Base-by-base conservation (phyloP, 768 basidiomycete genomes). In the Pleurotus tuber-regium region DNA sequence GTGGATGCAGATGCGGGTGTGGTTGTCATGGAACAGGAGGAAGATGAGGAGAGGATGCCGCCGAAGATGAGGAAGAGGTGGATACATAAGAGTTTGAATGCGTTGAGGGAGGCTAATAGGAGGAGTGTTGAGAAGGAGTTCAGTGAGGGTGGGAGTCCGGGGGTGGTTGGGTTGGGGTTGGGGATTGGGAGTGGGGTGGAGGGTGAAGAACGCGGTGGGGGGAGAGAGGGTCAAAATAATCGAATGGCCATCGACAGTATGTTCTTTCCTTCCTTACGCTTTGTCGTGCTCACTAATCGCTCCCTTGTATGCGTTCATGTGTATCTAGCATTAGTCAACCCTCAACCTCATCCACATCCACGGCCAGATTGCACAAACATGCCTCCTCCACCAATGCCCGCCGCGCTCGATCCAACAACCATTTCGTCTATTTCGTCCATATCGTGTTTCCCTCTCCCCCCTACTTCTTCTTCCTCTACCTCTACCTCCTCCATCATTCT, bases 1-100 rank as follows among this genome's bases (percentile, higher is more conserved):
- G 9, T 39, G 28, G 44, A 31, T 12, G 52, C 14, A 24, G 54
- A 16, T 14, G 60, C 59, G 35, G 65, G 51, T 23, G 38, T 60
- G 58, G 65, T 61, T 30, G 58, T 55, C n/a, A n/a, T n/a, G n/a
- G n/a, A n/a, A n/a, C n/a, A n/a, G 57, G 62, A 59, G 33, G 4
- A 50, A 24, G 48, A 51, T 31, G 71, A 75, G 50, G 73, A 73
- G 9, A 66, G 65, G 43, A 71, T 86, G 57, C 85, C 84, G 4
- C 84, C 84, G 3, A 82, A 82, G 65, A 78, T 87, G 78, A 71
- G 85, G 31, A 87, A 83, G 51, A 57, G 63, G 42, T 75, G 74
- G 74, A 73, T 71, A 36, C 69, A 68, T 24, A 54, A 58, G 0
- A 65, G 63, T 49, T 41, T 58, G 11, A 63, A 70, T 52, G 58